Evolutionary conservation across 2,329 filamentous ascomycete species (phyloP).

Genomic region (Elsinoe batatas): DNA sequence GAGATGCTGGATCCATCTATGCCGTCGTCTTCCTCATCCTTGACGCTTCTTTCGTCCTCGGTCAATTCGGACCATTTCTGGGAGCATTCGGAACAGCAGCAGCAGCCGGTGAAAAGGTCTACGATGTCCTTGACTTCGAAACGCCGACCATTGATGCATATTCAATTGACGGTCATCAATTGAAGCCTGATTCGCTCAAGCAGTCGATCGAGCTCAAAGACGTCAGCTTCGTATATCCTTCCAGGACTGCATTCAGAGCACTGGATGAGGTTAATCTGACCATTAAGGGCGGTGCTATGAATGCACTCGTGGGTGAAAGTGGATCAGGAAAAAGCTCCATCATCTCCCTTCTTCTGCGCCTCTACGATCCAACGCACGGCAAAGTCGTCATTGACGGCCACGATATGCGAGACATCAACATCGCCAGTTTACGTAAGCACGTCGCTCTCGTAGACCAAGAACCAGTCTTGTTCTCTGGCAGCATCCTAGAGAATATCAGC

Average conservation of each 20-base stretch:
- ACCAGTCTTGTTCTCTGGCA: slow-evolving; percentile 35
- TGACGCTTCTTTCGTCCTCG: slow-evolving; percentile 54
- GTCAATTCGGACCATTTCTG: slow-evolving; percentile 53
- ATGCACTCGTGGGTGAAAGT: slow-evolving; percentile 37
- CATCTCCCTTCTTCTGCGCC: slow-evolving; percentile 33
- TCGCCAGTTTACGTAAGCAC: slow-evolving; percentile 30
- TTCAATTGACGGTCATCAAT: slow-evolving; percentile 21
- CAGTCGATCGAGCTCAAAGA: slow-evolving; percentile 28
- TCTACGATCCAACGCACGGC: slow-evolving; percentile 34
- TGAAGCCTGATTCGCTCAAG: slow-evolving; percentile 15
- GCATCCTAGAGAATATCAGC: slow-evolving; percentile 36
- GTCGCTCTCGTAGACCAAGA: slow-evolving; percentile 39
- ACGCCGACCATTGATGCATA: slow-evolving; percentile 31
- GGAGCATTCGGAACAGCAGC: slow-evolving; percentile 47
- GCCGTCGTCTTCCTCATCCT: slow-evolving; percentile 56
- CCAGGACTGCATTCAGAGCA: slow-evolving; percentile 32
- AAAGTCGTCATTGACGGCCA: slow-evolving; percentile 30
- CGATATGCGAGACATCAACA: slow-evolving; percentile 31
- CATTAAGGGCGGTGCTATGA: slow-evolving; percentile 33
- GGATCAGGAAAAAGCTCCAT: slow-evolving; percentile 38
- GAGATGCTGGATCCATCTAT: slow-evolving; percentile 44
- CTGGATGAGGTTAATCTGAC: slow-evolving; percentile 30
- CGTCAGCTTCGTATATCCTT: slow-evolving; percentile 37
- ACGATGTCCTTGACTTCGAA: slow-evolving; percentile 35
- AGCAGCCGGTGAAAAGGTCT: slow-evolving; percentile 39